phyloP scores from a whole-genome alignment of 345 rosid species.

The Euclidium syriacum region DNA sequence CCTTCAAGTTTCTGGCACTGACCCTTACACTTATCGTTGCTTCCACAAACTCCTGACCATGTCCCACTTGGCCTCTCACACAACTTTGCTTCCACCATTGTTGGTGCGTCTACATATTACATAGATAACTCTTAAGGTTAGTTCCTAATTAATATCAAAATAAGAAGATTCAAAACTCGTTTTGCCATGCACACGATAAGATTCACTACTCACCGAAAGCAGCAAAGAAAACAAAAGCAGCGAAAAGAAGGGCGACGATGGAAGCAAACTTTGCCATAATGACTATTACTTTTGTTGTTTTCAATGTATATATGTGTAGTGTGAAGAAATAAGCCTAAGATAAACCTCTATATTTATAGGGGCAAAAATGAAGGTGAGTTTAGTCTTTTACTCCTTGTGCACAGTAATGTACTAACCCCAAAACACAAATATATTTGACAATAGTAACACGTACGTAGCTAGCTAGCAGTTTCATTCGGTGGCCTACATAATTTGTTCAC shows the following conservation, averaged over 20 bases:
- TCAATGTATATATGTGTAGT: neutral
- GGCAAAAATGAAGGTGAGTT: neutral
- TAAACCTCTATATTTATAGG: neutral
- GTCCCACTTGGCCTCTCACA: slow-evolving; percentile 17
- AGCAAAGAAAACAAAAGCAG: slow-evolving; percentile 21
- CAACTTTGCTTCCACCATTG: slow-evolving; percentile 12
- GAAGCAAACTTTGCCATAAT: slow-evolving; percentile 26
- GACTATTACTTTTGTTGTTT: neutral
- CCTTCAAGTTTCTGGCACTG: slow-evolving; percentile 31
- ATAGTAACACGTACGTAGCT: neutral
- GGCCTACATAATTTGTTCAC: neutral
- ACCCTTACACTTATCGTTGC: neutral
- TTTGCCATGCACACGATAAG: neutral
- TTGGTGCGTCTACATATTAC: slow-evolving; percentile 7
- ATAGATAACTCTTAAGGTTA: neutral
- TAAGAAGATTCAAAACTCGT: neutral
- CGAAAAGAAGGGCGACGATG: slow-evolving; percentile 3
- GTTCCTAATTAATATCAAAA: neutral
- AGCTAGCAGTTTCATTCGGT: neutral
- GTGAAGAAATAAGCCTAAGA: slow-evolving; percentile 11
- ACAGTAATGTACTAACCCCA: neutral
- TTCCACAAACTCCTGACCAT: slow-evolving; percentile 25
- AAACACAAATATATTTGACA: too few species aligned
- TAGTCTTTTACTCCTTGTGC: neutral
- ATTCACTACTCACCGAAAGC: slow-evolving; percentile 18